Evolutionary conservation across 1,139 yeast genomes (phyloP), one percentile per base, ranked within the genome.

Genomic region (Candida sp.): DNA sequence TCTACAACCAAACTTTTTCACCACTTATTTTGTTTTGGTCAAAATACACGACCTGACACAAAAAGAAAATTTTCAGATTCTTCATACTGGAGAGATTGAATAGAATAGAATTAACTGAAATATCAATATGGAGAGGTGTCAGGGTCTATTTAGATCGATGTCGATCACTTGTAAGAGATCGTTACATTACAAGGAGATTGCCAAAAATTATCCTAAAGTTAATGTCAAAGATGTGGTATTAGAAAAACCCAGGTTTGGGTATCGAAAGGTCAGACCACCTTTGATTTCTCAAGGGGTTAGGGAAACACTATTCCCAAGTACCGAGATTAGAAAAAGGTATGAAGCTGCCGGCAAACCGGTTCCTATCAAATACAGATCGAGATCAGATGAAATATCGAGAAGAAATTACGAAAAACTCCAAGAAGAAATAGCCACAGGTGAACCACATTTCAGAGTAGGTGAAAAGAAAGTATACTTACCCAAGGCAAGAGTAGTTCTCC

Each of bases 401-500:
- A 61, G 72, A 53, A 69, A 70, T 55, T 64, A 59, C 48, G 73
- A 66, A 44, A 55, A 67, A 47, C 77, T 77, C 44, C 76, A 79
- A 56, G 75, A 77, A 21, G 81, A 81, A 45, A 76, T 87, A 39
- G 83, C 76, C 39, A 66, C 69, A 39, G 91, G 85, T 21, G 74
- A 73, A 52, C 84, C 97, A 2, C 97, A 90, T 68, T 91, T 89
- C 75, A 73, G 71, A 43, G 80, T 86, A 5, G 98, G 98, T 56
- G 82, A 77, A 5, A 79, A 77, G 52, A 71, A 84, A 51, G 70
- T 86, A 12, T 89, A 80, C 61, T 85, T 91, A 64, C 97, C 98
- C 33, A 82, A 82, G 51, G 97, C 95, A 2, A 75, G 95, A 51
- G 73, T 91, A 35, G 79, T 87, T 43, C 72, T 91, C 36, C 70